Base-by-base conservation (phyloP, 768 basidiomycete species). In the Suillus decipiens region DNA sequence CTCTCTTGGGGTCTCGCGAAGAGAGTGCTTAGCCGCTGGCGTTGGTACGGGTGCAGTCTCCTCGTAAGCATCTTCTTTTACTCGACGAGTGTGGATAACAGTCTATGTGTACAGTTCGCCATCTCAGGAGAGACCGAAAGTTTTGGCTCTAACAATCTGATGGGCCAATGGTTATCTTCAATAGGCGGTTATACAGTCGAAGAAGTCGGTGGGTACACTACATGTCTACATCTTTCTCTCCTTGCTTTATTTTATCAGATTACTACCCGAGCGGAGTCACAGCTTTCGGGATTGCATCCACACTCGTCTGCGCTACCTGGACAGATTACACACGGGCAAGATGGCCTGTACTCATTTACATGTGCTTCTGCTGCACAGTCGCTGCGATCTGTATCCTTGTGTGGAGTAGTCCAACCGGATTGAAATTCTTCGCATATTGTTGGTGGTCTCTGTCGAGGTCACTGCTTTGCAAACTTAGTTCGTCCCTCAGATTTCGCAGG, bases 401-500 rank as follows among this genome's bases (percentile, higher is more conserved):
- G 3, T 87, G 86, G 85, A 78, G 76, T 59, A 83, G 80, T 61
- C 84, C 89, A 5, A 84, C 76, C 0, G 83, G 80, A 1, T 81
- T 87, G n/a, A 88, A 88, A 65, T 90, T 88, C 73, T 89, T 91
- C 66, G 91, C 89, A 5, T 92, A 89, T 69, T 90, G 88, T 84
- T 63, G 63, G 81, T 78, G 10, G 11, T 64, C 58, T 31, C 39
- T 36, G 37, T 54, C 22, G 47, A n/a, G 17, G 24, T 12, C 17
- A 22, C 4, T 37, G n/a, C 15, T 28, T 61, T 51, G 55, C 55
- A 33, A 51, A 5, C 37, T 33, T 17, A 19, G 3, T 7, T 24
- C 24, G 12, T 8, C 59, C 59, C 55, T 15, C 60, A 86, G 83
- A 86, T 70, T 69, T 86, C 11, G 82, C 84, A 6, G 88, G 89